Base-by-base conservation (phyloP, 202 grass and related monocot species). In the Carex arenaria region DNA sequence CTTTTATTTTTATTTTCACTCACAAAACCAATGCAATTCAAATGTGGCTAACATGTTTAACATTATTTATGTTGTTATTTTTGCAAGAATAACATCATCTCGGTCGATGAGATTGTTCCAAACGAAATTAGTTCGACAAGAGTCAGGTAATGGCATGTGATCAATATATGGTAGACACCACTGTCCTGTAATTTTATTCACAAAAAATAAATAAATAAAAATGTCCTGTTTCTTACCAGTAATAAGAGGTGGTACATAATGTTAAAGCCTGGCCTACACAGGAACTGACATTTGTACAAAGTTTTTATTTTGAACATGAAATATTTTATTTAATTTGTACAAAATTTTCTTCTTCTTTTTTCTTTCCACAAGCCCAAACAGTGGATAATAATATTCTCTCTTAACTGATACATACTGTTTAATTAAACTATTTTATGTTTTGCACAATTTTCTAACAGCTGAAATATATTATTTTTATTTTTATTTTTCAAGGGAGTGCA, bases 51-150 rank as follows among this genome's bases (percentile, higher is more conserved):
- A 45, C 5, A n/a, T 8, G 20, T 19, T 53, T 47, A 7, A 54
- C 30, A 5, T 30, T 20, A 17, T 5, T 20, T 17, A 13, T 74
- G 34, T 30, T 13, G n/a, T 23, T 88, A 31, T 4, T 68, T 51
- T 83, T 92, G 86, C 74, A 67, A 98, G 92, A 80, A 84, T 22
- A 94, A 93, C 64, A 94, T 97, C 57, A 80, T 94, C 82, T 78
- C 64, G 0, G 90, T 94, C 3, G 90, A 93, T 85, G 95, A 98
- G 83, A 91, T 94, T 76, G 89, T 98, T 42, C 90, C 89, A 66
- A 98, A 98, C 76, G 90, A 94, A 85, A 98, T 98, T 40, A 98
- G 95, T 83, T 93, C 95, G 54, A 93, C 92, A 14, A 94, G 64
- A 98, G 84, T 98, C 81, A 94, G 92, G 92, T 98, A 91, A 54